Conservation (phyloP, 371 early-diverging fungal species). For the Mortierella sp. region DNA sequence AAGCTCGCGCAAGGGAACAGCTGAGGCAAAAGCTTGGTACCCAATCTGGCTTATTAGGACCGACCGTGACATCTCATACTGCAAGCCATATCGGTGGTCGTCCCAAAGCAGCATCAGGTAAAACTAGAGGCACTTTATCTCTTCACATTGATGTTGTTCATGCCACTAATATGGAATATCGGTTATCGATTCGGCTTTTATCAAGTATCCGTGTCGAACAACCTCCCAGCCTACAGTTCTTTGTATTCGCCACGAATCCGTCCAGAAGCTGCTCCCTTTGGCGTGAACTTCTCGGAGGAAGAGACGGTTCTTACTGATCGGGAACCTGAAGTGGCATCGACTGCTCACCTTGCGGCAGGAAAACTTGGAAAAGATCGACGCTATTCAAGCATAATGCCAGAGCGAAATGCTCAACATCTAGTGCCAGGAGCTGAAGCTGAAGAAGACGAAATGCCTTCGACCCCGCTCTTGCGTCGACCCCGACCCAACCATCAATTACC, state of each 20-base stretch:
- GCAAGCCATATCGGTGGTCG: constrained; percentile 18
- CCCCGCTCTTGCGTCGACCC: constrained; percentile 28
- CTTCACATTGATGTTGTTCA: background rate
- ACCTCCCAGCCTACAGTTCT: constrained; percentile 11
- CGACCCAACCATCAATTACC: constrained; percentile 3
- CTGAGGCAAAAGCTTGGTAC: background rate
- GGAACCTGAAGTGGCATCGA: background rate
- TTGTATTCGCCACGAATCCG: constrained; percentile 8
- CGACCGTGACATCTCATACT: too few species aligned
- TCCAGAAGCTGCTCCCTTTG: constrained; percentile 23
- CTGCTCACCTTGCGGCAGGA: background rate
- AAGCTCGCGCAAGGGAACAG: background rate
- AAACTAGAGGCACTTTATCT: background rate
- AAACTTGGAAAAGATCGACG: too few species aligned
- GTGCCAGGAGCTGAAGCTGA: background rate
- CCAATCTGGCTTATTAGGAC: too few species aligned
- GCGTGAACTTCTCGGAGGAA: constrained; percentile 32
- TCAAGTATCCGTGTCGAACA: constrained; percentile 20
- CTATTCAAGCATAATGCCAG: too few species aligned
- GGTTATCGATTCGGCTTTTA: background rate
- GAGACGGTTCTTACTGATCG: constrained; percentile 33
- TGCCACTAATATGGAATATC: background rate
- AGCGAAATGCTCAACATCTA: background rate
- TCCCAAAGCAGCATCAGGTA: constrained; percentile 33
- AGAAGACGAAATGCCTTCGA: constrained; percentile 20